phyloP scores from a whole-genome alignment of 2,329 filamentous ascomycete genomes.

The Triangularia setosa region DNA sequence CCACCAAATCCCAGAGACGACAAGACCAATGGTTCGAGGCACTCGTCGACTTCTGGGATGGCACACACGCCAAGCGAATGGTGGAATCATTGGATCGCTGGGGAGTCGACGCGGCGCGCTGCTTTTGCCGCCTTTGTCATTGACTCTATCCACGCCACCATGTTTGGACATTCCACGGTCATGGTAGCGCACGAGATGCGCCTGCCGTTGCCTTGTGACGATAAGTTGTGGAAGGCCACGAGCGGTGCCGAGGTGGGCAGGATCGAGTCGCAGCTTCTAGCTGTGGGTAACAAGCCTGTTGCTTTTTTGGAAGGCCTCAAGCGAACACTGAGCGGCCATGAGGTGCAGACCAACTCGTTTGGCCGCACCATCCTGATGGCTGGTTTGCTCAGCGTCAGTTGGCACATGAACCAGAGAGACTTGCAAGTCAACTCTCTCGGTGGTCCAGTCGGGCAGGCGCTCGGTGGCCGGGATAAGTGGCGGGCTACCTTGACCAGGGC shows the following conservation, averaged over 20 bases:
- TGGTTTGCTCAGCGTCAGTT: constrained; percentile 86
- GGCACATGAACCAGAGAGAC: constrained; percentile 97
- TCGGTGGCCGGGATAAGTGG: constrained; percentile 91
- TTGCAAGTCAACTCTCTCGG: constrained; percentile 85
- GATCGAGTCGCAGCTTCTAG: constrained; percentile 74
- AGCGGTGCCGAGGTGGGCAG: constrained; percentile 82
- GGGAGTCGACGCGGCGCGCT: constrained; percentile 82
- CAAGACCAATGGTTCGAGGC: constrained; percentile 52
- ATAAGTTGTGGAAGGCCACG: constrained; percentile 85
- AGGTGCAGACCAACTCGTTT: constrained; percentile 87
- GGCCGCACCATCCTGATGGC: constrained; percentile 92
- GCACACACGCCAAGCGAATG: constrained; percentile 77
- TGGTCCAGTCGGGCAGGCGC: constrained; percentile 64
- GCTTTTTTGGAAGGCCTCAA: constrained; percentile 91
- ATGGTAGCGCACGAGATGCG: constrained; percentile 98
- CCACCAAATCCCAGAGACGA: constrained; percentile 70
- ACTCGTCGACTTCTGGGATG: constrained; percentile 57
- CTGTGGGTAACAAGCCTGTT: constrained; percentile 77
- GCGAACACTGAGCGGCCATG: constrained; percentile 78
- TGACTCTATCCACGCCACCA: constrained; percentile 92
- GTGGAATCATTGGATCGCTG: constrained; percentile 95
- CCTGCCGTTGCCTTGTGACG: constrained; percentile 85
- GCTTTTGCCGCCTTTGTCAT: constrained; percentile 94
- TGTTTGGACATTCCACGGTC: constrained; percentile 95
- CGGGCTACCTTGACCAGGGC: constrained; percentile 77